Percentiles rank a stretch among this genome's conserved stretches.
phyloP scores from a whole-genome alignment of 495 filamentous ascomycete genomes.

The Xylaria telfairii region DNA sequence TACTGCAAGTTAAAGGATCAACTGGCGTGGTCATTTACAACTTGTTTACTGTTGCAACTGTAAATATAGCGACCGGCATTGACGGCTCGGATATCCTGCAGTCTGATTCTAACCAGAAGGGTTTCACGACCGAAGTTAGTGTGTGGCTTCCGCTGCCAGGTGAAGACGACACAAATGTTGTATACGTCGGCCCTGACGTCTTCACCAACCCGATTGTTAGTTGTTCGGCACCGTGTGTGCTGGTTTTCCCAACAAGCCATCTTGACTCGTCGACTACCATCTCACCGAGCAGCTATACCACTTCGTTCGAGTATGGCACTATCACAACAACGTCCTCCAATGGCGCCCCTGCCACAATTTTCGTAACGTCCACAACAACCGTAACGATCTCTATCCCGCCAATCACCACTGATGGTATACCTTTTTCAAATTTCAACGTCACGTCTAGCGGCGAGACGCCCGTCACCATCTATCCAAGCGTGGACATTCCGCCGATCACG shows the following conservation, averaged over 20 bases:
- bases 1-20: slow-evolving; percentile 37
- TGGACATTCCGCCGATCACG: slow-evolving; percentile 30
- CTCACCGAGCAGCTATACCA: slow-evolving; percentile 22
- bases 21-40: slow-evolving; percentile 32
- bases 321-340: slow-evolving; percentile 4
- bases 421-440: slow-evolving; percentile 25
- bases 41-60: slow-evolving; percentile 33
- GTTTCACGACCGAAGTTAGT: slow-evolving; percentile 34
- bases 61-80: slow-evolving; percentile 29
- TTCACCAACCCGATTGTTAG: slow-evolving; percentile 18
- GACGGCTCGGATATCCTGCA: slow-evolving; percentile 17
- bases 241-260: slow-evolving; percentile 31
- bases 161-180: slow-evolving; percentile 24
- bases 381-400: slow-evolving; percentile 25
- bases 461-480: slow-evolving; percentile 21
- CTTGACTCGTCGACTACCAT: slow-evolving; percentile 19
- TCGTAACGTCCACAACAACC: slow-evolving; percentile 27
- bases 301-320: slow-evolving; percentile 32
- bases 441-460: neutral
- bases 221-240: slow-evolving; percentile 26
- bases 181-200: slow-evolving; percentile 30
- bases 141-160: slow-evolving; percentile 32
- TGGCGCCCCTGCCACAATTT: slow-evolving; percentile 9
- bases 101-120: slow-evolving; percentile 20
- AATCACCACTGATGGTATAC: slow-evolving; percentile 17